A percentile compares a stretch with the other conserved stretches of the same genome.
Evolutionary conservation across 306 rosid genomes (phyloP).

Genomic region (Gastrolobium villosum): DNA sequence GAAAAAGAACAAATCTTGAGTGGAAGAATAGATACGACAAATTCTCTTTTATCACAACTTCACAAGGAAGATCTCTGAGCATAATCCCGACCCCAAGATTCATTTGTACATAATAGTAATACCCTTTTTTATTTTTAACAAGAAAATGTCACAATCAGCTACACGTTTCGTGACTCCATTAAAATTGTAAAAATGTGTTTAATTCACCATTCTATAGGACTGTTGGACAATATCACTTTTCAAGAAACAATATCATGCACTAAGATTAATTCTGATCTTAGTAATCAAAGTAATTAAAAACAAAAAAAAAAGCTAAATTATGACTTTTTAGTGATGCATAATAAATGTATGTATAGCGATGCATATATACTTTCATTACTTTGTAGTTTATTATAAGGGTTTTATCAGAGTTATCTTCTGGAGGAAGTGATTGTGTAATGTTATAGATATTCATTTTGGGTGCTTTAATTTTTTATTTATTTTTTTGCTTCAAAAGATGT

Average conservation of each 20-base stretch:
- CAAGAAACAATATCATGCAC: slow-evolving; percentile 27
- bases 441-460: too few relatives aligned
- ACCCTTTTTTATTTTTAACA: neutral
- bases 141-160: slow-evolving; percentile 1
- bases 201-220: neutral
- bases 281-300: neutral
- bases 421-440: too few relatives aligned
- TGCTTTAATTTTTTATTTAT: too few relatives aligned
- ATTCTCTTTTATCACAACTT: slow-evolving; percentile 6
- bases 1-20: slow-evolving; percentile 30
- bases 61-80: slow-evolving; percentile 12
- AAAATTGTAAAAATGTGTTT: neutral
- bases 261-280: neutral
- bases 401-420: too few relatives aligned
- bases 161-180: slow-evolving; percentile 17
- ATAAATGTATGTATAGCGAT: neutral
- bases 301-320: too few relatives aligned
- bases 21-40: slow-evolving; percentile 31
- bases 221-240: slow-evolving; percentile 29
- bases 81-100: slow-evolving; percentile 43
- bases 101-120: slow-evolving; percentile 14
- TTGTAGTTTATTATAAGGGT: neutral
- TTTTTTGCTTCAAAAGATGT: too few relatives aligned
- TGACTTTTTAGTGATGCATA: too few relatives aligned
- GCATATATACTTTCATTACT: neutral